These are phyloP conservation scores for Dryas drummondii DNA, from an alignment of 306 rosid species.

Conservation along the genomic window DNA sequence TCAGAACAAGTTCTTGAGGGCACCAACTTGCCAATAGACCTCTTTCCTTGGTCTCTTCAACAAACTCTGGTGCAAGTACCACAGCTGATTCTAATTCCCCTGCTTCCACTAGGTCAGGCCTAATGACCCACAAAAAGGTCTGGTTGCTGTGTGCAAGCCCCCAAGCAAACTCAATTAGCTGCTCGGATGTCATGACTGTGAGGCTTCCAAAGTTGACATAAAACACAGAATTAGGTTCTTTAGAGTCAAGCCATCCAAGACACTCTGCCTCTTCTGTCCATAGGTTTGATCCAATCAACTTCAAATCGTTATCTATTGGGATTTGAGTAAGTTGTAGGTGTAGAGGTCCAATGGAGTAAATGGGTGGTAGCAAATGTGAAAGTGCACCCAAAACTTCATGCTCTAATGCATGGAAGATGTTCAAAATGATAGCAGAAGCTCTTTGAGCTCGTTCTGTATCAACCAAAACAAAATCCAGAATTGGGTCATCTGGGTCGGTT, in stretches of 20 bases:
- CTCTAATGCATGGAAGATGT: slow-evolving; percentile 54
- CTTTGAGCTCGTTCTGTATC: slow-evolving; percentile 2
- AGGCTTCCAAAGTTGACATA: slow-evolving; percentile 72
- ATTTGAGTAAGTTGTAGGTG: slow-evolving; percentile 23
- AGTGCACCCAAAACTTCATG: slow-evolving; percentile 33
- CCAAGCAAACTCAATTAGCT: slow-evolving; percentile 62
- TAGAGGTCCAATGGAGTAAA: slow-evolving; percentile 59
- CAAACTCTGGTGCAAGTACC: slow-evolving; percentile 32
- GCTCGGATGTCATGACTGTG: slow-evolving; percentile 46
- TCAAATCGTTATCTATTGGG: background rate
- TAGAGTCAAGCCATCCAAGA: slow-evolving; percentile 50
- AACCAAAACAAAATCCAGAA: slow-evolving; percentile 19
- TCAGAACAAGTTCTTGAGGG: no score
- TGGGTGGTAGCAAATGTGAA: slow-evolving; percentile 35
- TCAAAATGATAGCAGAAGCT: slow-evolving; percentile 51
- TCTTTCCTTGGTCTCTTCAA: slow-evolving; percentile 22
- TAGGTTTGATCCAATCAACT: slow-evolving; percentile 41
- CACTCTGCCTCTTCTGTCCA: slow-evolving; percentile 65
- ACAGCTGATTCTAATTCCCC: slow-evolving; percentile 29
- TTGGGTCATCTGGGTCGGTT: slow-evolving; percentile 39
- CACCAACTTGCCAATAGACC: no score
- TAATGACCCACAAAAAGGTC: slow-evolving; percentile 46
- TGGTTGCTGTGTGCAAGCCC: slow-evolving; percentile 52
- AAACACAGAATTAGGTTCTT: slow-evolving; percentile 39
- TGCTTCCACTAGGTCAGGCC: slow-evolving; percentile 49